Evolutionary conservation across 2,329 filamentous ascomycete genomes (phyloP), one percentile per base, ranked within the genome.

Genomic region (Alternaria alternata): DNA sequence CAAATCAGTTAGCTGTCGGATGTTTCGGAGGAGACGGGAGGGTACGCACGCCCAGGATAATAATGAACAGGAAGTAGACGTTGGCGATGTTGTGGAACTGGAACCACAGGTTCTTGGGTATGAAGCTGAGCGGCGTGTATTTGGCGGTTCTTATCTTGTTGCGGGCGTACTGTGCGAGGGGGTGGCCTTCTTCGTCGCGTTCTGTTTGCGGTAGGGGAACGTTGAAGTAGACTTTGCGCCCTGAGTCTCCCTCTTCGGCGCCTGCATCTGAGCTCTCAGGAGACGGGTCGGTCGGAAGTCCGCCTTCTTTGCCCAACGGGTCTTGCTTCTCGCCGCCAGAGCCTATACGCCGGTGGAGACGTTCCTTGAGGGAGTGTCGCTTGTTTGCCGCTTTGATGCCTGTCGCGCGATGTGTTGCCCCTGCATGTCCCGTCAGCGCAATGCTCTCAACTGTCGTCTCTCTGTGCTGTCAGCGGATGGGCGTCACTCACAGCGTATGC

Each of bases 41-140:
- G 46, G 38, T 57, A 86, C 94, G 85, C 89, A 98, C 95, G 74
- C 90, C 89, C 61, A 99, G 86, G 75, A 99, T 96, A 76, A 97
- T 94, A 72, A 94, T 87, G 81, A 98, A 97, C 70, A 98, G 84
- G 86, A 99, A 99, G 82, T 98, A 99, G 54, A 98, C 90, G 79
- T 99, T 99, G 75, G 95, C 95, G 73, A 99, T 91, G 75, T 98
- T 98, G 81, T 99, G 94, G 76, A 99, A 98, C 80, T 99, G 96
- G 67, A 96, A 92, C 88, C 90, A 99, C 74, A 99, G 77, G 80
- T 99, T 98, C 83, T 98, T 98, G 14, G 95, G 95, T 28, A 99
- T 80, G 80, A 99, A 99, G 61, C 92, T 96, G 65, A 99, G 80
- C 8, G 96, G 91, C 7, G 95, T 99, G 79, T 99, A 99, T 81